Evolutionary conservation across 129 eudicot genomes (phyloP).

Genomic region (Centella asiatica): DNA sequence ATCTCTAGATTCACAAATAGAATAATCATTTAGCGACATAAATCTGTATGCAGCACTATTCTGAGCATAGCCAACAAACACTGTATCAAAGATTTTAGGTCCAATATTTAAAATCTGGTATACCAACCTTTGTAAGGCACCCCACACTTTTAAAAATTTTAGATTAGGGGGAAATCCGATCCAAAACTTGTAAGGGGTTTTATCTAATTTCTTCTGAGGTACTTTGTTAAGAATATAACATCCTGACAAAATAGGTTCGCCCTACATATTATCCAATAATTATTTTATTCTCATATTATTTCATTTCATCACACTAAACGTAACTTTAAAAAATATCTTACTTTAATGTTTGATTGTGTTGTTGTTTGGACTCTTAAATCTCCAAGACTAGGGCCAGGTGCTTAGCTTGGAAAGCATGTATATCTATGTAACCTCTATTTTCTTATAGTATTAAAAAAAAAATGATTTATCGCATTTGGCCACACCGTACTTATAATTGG

Average conservation of each 20-base stretch:
- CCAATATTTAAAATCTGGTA: neutral
- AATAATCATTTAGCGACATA: neutral
- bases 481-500: too few species aligned
- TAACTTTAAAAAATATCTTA: too few species aligned
- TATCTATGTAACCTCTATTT: too few species aligned
- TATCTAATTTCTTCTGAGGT: neutral
- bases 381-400: too few species aligned
- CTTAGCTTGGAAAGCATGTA: too few species aligned
- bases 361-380: too few species aligned
- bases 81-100: slow-evolving; percentile 2
- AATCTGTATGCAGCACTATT: slow-evolving; percentile 6
- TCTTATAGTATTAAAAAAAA: too few species aligned
- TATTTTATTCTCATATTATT: too few species aligned
- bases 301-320: too few species aligned
- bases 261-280: neutral
- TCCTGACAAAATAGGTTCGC: neutral
- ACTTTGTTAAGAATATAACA: neutral
- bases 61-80: slow-evolving; percentile 7
- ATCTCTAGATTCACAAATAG: slow-evolving; percentile 4
- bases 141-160: neutral
- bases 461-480: too few species aligned
- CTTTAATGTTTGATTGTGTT: too few species aligned
- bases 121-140: neutral
- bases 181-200: neutral
- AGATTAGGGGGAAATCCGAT: neutral